Percentiles rank a stretch among this genome's conserved stretches.
These are phyloP conservation scores for Oryza australiensis DNA, from an alignment of 176 grass and related monocot species.

Conservation along the genomic window DNA sequence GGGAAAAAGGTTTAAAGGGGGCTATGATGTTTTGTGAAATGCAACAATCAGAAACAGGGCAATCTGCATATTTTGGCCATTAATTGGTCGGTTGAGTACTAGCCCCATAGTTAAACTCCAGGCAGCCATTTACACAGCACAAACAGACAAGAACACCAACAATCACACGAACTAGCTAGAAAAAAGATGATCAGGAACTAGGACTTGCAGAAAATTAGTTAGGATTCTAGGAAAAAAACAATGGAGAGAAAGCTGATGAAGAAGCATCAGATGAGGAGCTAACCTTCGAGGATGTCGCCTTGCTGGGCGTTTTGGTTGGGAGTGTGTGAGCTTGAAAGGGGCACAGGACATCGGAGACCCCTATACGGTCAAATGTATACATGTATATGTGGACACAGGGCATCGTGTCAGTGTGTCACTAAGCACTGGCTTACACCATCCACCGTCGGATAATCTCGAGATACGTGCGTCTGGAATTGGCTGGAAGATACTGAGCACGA, in stretches of 20 bases:
- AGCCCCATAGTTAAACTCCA: neutral
- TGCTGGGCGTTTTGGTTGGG: no score
- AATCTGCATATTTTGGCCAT: neutral
- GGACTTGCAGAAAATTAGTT: neutral
- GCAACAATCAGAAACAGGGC: neutral
- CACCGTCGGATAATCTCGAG: conserved; percentile 19
- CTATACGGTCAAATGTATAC: conserved; percentile 9
- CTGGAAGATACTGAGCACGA: neutral
- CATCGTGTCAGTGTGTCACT: conserved; percentile 30
- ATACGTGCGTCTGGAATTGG: neutral
- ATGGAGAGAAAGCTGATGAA: neutral
- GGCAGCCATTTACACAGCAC: neutral
- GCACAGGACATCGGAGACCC: neutral
- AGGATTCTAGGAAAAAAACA: neutral
- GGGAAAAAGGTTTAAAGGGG: no score
- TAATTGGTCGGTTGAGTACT: neutral
- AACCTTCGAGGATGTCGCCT: conserved; percentile 31
- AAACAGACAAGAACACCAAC: neutral
- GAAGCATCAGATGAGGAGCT: neutral
- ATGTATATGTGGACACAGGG: neutral
- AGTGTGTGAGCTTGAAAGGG: neutral
- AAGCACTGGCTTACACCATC: neutral
- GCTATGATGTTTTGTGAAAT: neutral
- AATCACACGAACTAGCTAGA: neutral
- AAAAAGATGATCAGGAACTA: neutral